phyloP scores from a whole-genome alignment of 2,329 filamentous ascomycete species.

The Fusarium mundagurra region DNA sequence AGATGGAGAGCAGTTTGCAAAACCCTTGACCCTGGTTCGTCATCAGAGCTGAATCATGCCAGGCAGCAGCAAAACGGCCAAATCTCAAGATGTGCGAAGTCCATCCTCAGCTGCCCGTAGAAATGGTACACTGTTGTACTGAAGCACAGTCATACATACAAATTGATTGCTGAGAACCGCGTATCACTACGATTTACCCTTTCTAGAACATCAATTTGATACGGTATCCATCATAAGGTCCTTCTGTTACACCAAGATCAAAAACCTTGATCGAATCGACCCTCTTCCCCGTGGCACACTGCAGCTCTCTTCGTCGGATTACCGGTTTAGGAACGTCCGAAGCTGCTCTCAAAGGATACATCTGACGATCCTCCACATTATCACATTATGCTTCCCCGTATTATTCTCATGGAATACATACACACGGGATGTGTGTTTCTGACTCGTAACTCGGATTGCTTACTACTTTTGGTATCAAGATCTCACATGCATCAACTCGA shows the following conservation, averaged over 20 bases:
- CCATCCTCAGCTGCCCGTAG: not conserved
- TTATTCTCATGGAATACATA: not conserved
- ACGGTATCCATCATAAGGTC: not conserved
- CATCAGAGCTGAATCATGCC: not conserved
- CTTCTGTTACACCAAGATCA: not conserved
- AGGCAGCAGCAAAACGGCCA: constrained; percentile 33
- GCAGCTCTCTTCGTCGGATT: constrained; percentile 15
- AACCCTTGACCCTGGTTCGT: not conserved
- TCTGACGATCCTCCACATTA: constrained; percentile 27
- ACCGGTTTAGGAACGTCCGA: constrained; percentile 32
- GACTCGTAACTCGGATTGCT: not conserved
- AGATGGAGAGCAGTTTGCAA: not conserved
- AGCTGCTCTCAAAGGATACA: not conserved
- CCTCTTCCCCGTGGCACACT: constrained; percentile 7
- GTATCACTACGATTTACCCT: not conserved
- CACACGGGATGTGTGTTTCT: not conserved
- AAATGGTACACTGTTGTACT: not conserved
- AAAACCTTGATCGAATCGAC: not conserved
- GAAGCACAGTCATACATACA: not conserved
- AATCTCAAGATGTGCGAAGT: not conserved
- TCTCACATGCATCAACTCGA: not conserved
- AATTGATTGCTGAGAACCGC: not conserved
- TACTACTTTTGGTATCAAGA: not conserved
- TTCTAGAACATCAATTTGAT: not conserved
- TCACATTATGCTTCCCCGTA: not conserved